Evolutionary conservation across 208 protist species (phyloP), one percentile per base, ranked within the genome.

Genomic region (Porcisia hertigi): DNA sequence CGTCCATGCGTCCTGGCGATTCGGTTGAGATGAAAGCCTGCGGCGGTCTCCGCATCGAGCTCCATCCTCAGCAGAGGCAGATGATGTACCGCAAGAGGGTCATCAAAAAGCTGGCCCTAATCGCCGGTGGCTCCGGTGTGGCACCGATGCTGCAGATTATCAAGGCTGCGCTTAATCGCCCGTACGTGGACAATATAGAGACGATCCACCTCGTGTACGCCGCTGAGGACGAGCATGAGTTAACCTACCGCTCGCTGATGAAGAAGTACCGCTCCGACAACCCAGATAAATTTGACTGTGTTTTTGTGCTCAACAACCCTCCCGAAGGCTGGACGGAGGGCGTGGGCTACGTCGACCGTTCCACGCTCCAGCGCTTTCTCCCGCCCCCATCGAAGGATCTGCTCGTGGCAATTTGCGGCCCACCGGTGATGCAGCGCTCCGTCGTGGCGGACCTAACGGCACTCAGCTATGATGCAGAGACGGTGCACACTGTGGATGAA

Each of bases 71-170:
- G 39, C 86, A 84, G 73, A 88, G 89, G 79, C 85, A 88, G 54
- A 71, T 92, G 49, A 25, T 81, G 0, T 88, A 88, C 80, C 73
- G 73, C 11, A 78, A 81, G 49, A 73, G 76, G 76, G 87, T 83
- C 72, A 81, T 86, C 45, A 77, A 75, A 69, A 87, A 88, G 72
- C 76, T 89, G 34, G 83, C 85, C 12, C 85, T 97, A 74, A 82
- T 97, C 41, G 89, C 89, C 7, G 91, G 91, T 66, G 93, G 91
- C 58, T 89, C 95, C 53, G 93, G 97, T 72, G 96, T 98, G 75
- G 97, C 95, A 12, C 97, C 97, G 16, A 96, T 97, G 91, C 78
- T 98, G 71, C 97, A 98, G 88, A 86, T 98, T 36, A 89, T 98
- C 52, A 83, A 82, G 45, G 94, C 93, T 20, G 91, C 93, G 36